These are phyloP conservation scores for Pisolithus orientalis DNA, from an alignment of 768 basidiomycete species.

Conservation along the genomic window DNA sequence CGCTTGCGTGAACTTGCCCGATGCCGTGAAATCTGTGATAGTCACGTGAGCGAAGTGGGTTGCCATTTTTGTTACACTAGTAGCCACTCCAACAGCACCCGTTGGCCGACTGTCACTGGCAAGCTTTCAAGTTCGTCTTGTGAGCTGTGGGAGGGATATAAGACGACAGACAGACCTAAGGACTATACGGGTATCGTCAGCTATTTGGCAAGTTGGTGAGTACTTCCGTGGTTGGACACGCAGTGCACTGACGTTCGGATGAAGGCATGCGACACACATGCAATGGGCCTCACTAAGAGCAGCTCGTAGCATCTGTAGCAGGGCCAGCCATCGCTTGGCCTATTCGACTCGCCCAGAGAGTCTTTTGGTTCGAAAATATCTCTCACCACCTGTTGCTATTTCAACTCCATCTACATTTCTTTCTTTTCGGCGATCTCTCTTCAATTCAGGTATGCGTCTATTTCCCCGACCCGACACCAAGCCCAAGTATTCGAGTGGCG, in stretches of 20 bases:
- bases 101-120: too few relatives aligned
- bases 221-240: not conserved
- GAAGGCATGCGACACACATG: conserved; percentile 64
- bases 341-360: not conserved
- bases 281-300: conserved; percentile 57
- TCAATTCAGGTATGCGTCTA: conserved; percentile 1
- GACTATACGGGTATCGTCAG: not conserved
- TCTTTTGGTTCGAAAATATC: not conserved
- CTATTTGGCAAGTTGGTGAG: conserved; percentile 20
- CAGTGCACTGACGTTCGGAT: not conserved
- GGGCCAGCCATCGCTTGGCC: conserved; percentile 2
- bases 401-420: not conserved
- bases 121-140: too few relatives aligned
- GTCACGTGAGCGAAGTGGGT: conserved; percentile 18
- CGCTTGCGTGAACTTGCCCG: not conserved
- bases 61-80: not conserved
- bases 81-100: not conserved
- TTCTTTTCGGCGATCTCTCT: conserved; percentile 5
- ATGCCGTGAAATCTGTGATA: too few relatives aligned
- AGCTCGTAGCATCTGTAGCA: conserved; percentile 37
- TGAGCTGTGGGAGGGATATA: not conserved
- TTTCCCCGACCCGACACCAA: conserved; percentile 5
- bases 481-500: not conserved
- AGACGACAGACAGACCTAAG: not conserved
- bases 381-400: not conserved